Base-by-base conservation (phyloP, 306 rosid species). In the Trifolium repens region DNA sequence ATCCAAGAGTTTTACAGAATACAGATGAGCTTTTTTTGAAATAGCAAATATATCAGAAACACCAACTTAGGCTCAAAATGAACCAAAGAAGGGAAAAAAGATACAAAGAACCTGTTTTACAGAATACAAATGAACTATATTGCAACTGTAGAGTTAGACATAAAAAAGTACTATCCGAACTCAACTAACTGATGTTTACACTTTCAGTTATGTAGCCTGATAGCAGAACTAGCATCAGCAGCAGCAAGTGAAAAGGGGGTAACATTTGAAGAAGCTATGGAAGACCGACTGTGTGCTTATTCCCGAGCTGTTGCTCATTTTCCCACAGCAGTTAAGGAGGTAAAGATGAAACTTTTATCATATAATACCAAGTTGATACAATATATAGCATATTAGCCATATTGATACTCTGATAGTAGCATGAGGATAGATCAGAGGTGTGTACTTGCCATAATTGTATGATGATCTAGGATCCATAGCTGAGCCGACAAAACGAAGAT, bases 241-340 rank as follows among this genome's bases (percentile, higher is more conserved):
- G 96, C 97, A 8, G 89, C 89, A 61, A 83, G 73, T 53, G 97
- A 94, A 80, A 91, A 92, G 79, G 90, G 85, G 32, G 77, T 90
- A 60, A 79, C 63, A 59, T 92, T 94, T 67, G 99, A 91, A 69
- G 91, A 73, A 58, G 93, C 83, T 60, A 82, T 92, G 87, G 96
- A 84, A 75, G 91, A 92, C 34, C 88, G 97, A n/a, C 78, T 94
- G 69, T 94, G 97, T 67, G 97, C 99, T 1, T 94, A 94, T 76
- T 82, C 97, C 2, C 81, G 93, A 57, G 82, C 99, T 0, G 99
- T 94, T 35, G 86, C 97, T 14, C 96, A 94, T 81, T 94, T 94
- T 66, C 99, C 97, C 42, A 94, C 99, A 0, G 99, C 99, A 78
- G 96, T 94, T 35, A 94, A 94, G 80, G 99, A 94, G 98, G 98